Evolutionary conservation across 495 filamentous ascomycete species (phyloP), one percentile per base, ranked within the genome.

Genomic region (Friedmanniomyces simplex): DNA sequence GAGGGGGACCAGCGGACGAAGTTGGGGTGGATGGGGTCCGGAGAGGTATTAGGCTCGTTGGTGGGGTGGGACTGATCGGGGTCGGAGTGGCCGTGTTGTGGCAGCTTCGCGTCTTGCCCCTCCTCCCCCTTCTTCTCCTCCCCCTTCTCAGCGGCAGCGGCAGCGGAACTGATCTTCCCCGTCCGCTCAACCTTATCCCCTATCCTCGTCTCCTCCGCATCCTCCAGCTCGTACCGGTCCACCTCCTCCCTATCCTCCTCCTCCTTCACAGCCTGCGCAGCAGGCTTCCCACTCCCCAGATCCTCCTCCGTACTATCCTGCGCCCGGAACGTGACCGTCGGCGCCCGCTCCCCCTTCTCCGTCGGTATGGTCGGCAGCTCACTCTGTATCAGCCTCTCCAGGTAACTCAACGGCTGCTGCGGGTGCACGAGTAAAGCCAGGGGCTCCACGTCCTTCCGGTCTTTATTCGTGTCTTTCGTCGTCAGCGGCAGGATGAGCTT

Each of bases 1-100:
- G 82, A 83, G 39, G 81, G 79, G 20, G 86, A 89, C 91, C 91
- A 97, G n/a, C 89, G 86, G 0, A 95, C 88, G 72, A 90, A 91
- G 22, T 79, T 74, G 43, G 63, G 69, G 34, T 65, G 62, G 34
- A 37, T 46, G 34, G 36, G 58, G 18, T 64, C 54, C 6, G 28
- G 51, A 37, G 51, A 50, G 56, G 65, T 18, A 43, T 60, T 57
- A 16, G 63, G 69, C 70, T 25, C 73, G 73, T 6, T 72, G 67
- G 5, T 21, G 25, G 48, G 14, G 34, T 51, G 54, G n/a, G n/a
- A n/a, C n/a, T n/a, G n/a, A n/a, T n/a, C n/a, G n/a, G n/a, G n/a
- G n/a, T n/a, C n/a, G n/a, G n/a, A n/a, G n/a, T n/a, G n/a, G 16
- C 36, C 46, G 25, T 50, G 54, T 8, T 3, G 12, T 16, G 54